phyloP scores from a whole-genome alignment of 805 yeast genomes.

The Lipomyces sp. region DNA sequence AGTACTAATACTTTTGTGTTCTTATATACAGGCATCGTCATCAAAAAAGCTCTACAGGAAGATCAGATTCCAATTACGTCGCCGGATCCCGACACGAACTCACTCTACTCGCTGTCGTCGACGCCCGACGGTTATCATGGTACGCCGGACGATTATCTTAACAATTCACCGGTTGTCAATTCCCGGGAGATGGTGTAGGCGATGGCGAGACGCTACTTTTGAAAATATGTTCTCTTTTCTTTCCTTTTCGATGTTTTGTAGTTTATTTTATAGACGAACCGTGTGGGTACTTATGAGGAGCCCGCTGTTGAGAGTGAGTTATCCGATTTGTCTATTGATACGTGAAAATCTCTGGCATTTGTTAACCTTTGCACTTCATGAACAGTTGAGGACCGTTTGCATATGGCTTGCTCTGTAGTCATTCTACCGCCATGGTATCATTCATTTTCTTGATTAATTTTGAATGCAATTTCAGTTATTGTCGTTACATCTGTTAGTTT shows the following conservation, averaged over 20 bases:
- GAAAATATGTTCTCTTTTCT: background rate
- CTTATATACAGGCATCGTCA: background rate
- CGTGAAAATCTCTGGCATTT: no score
- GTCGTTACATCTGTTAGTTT: no score
- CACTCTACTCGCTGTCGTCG: slow-evolving; percentile 10
- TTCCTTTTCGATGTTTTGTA: background rate
- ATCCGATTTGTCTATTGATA: background rate
- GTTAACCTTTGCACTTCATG: no score
- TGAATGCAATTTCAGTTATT: no score
- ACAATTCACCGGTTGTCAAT: slow-evolving; percentile 12
- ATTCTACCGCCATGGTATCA: no score
- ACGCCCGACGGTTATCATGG: background rate
- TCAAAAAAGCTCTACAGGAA: slow-evolving; percentile 2
- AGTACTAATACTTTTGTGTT: background rate
- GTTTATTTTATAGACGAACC: no score
- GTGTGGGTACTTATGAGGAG: no score
- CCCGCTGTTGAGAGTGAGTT: no score
- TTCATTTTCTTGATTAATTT: no score
- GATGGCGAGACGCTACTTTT: background rate
- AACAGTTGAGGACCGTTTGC: no score
- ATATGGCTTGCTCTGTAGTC: no score
- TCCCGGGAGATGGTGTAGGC: slow-evolving; percentile 9
- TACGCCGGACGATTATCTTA: slow-evolving; percentile 1
- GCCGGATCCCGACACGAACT: slow-evolving; percentile 9
- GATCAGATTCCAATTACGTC: slow-evolving; percentile 20